phyloP scores from a whole-genome alignment of 2,329 filamentous ascomycete genomes.

The Septoria petroselini region DNA sequence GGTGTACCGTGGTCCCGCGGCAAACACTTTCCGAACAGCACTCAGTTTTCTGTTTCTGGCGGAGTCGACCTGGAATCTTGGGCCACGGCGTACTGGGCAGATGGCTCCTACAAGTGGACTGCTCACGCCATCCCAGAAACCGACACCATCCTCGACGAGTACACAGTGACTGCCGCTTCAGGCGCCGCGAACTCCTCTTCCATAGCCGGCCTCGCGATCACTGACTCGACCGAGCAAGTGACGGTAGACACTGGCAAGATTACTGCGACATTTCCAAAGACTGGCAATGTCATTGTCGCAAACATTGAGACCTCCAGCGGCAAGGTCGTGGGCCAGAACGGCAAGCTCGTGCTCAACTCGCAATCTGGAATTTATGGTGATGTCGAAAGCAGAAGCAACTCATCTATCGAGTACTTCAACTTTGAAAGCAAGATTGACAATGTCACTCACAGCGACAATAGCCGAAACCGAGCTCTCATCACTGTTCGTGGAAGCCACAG shows the following conservation, averaged over 20 bases:
- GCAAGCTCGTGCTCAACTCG: conserved; percentile 51
- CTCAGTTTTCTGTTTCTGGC: conserved; percentile 33
- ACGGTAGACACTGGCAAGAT: conserved; percentile 38
- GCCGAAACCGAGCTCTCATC: conserved; percentile 48
- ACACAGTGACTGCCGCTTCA: conserved; percentile 42
- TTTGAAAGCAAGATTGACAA: conserved; percentile 54
- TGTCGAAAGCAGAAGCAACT: conserved; percentile 37
- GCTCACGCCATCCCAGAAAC: conserved; percentile 54
- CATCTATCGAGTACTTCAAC: conserved; percentile 42
- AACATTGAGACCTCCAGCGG: conserved; percentile 39
- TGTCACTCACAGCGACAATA: conserved; percentile 48
- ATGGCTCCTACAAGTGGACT: conserved; percentile 61
- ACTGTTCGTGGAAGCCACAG: conserved; percentile 45
- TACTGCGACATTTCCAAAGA: conserved; percentile 36
- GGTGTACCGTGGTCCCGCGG: conserved; percentile 43
- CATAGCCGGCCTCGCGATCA: conserved; percentile 31
- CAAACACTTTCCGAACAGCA: conserved; percentile 39
- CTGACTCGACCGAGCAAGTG: conserved; percentile 29
- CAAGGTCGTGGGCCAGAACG: conserved; percentile 41
- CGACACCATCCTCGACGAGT: conserved; percentile 43
- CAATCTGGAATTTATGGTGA: conserved; percentile 49
- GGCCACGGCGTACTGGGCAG: conserved; percentile 59
- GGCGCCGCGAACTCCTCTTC: conserved; percentile 18
- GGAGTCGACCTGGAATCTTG: conserved; percentile 49
- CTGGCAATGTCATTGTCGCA: conserved; percentile 35